Evolutionary conservation across 2,329 filamentous ascomycete species (phyloP).

Genomic region (Penicillium concentricum): DNA sequence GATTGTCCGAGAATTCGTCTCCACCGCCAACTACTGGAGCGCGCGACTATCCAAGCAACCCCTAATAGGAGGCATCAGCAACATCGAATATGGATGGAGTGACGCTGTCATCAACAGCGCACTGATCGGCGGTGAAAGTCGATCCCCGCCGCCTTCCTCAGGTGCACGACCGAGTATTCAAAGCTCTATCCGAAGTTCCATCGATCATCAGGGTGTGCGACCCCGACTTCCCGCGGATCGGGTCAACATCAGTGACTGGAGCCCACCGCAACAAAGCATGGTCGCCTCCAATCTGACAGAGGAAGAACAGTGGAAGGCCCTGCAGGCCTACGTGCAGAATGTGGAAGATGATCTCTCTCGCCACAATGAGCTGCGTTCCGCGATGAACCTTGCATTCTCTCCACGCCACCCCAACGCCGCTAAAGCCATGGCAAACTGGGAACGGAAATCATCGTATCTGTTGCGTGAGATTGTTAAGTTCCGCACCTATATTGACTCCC

Average conservation of each 20-base stretch:
- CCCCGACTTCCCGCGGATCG: constrained; percentile 79
- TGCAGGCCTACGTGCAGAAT: constrained; percentile 76
- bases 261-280: constrained; percentile 85
- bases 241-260: constrained; percentile 82
- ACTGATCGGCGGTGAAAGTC: constrained; percentile 56
- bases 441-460: constrained; percentile 89
- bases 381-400: constrained; percentile 87
- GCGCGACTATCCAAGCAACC: constrained; percentile 92
- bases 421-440: constrained; percentile 94
- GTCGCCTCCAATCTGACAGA: constrained; percentile 77
- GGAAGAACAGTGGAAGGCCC: constrained; percentile 72
- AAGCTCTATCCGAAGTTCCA: constrained; percentile 63
- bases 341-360: constrained; percentile 81
- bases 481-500: constrained; percentile 85
- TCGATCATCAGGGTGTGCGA: constrained; percentile 64
- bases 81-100: constrained; percentile 97
- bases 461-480: constrained; percentile 96
- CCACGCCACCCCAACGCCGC: constrained; percentile 75
- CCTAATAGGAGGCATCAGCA: constrained; percentile 87
- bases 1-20: constrained; percentile 91
- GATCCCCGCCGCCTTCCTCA: constrained; percentile 33
- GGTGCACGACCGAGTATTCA: constrained; percentile 55
- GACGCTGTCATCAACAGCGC: constrained; percentile 79
- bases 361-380: constrained; percentile 83
- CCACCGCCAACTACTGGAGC: constrained; percentile 96